phyloP scores from a whole-genome alignment of 2,329 filamentous ascomycete genomes.

The Fusarium oxysporum region DNA sequence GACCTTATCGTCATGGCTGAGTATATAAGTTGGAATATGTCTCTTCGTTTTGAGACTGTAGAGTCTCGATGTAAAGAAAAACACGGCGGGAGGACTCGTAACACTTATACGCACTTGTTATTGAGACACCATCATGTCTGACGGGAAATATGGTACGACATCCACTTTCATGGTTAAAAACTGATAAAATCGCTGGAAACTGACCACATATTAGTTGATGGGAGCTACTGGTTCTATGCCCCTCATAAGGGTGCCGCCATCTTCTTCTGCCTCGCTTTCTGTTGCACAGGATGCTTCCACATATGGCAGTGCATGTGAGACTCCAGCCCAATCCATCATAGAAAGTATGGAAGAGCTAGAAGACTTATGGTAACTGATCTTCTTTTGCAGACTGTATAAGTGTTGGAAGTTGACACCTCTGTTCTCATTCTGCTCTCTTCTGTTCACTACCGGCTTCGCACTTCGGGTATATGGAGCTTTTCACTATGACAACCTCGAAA shows the following conservation, averaged over 20 bases:
- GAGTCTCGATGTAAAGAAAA: neutral
- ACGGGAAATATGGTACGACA: slow-evolving; percentile 49
- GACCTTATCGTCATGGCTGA: neutral
- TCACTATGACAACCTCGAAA: slow-evolving; percentile 47
- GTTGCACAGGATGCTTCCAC: slow-evolving; percentile 53
- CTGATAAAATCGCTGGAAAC: neutral
- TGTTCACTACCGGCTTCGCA: slow-evolving; percentile 68
- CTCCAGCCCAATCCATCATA: neutral
- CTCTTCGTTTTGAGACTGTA: neutral
- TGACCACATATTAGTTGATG: slow-evolving; percentile 48
- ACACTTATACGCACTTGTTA: neutral
- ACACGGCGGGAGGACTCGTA: neutral
- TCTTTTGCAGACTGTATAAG: slow-evolving; percentile 60
- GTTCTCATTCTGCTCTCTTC: slow-evolving; percentile 63
- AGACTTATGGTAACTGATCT: neutral
- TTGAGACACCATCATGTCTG: slow-evolving; percentile 35
- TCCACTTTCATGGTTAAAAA: neutral
- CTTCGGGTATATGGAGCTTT: slow-evolving; percentile 52
- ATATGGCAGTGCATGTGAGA: slow-evolving; percentile 61
- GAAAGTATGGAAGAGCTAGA: too few relatives aligned
- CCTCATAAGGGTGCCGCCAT: slow-evolving; percentile 61
- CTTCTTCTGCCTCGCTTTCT: slow-evolving; percentile 59
- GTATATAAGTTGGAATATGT: slow-evolving; percentile 21
- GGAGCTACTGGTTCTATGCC: slow-evolving; percentile 60
- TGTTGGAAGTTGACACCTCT: slow-evolving; percentile 67